phyloP scores from a whole-genome alignment of 139 green algal species.

The Chlamydomonas sphaeroides region DNA sequence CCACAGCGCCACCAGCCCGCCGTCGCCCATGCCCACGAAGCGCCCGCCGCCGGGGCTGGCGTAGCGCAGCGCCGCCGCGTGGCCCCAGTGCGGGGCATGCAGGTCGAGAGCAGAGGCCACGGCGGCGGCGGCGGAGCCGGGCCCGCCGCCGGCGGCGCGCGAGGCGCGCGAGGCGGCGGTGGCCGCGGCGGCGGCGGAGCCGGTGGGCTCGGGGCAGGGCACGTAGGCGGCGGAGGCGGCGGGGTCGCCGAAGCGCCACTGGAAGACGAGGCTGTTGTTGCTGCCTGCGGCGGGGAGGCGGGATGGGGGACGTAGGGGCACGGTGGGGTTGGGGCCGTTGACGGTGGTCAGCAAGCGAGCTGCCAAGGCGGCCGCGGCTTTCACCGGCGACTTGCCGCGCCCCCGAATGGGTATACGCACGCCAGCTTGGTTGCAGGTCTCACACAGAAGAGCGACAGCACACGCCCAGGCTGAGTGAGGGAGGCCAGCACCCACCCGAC shows the following conservation, averaged over 20 bases:
- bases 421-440: no score
- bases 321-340: no score
- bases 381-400: no score
- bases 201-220: constrained; percentile 24
- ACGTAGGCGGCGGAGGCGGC: constrained; percentile 11
- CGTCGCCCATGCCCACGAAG: constrained; percentile 80
- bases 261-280: neutral
- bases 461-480: no score
- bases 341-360: no score
- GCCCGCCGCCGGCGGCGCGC: neutral
- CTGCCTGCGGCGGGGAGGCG: constrained; percentile 4
- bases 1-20: constrained; percentile 82
- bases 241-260: constrained; percentile 29
- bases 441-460: no score
- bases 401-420: no score
- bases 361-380: no score
- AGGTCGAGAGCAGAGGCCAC: neutral
- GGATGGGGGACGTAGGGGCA: no score
- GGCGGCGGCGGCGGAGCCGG: neutral
- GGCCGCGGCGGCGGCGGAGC: neutral
- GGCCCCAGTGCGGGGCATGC: constrained; percentile 27
- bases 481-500: neutral
- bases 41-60: constrained; percentile 62
- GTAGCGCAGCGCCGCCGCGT: constrained; percentile 67
- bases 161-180: neutral